A percentile compares a stretch with the other conserved stretches of the same genome.
phyloP scores from a whole-genome alignment of 768 basidiomycete genomes.

The Auricularia cornea region DNA sequence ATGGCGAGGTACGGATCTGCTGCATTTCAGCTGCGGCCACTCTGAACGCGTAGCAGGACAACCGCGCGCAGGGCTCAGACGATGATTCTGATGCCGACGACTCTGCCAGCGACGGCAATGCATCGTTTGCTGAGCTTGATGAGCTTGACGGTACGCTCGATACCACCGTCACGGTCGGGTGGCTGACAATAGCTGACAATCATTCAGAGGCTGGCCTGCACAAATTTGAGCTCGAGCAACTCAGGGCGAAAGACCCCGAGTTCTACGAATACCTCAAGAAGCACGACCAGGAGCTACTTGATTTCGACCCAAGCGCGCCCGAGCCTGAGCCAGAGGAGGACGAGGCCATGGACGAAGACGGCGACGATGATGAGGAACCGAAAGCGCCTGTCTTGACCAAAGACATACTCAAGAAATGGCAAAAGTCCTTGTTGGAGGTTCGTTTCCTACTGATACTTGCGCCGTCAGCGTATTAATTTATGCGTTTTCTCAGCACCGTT shows the following conservation, averaged over 20 bases:
- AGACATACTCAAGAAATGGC: slow-evolving; percentile 71
- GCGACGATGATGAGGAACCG: slow-evolving; percentile 36
- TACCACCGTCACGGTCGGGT: background rate
- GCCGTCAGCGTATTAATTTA: no score
- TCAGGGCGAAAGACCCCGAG: slow-evolving; percentile 96
- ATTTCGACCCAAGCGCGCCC: slow-evolving; percentile 49
- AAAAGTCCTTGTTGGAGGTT: slow-evolving; percentile 81
- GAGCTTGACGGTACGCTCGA: slow-evolving; percentile 53
- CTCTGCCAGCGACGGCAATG: slow-evolving; percentile 42
- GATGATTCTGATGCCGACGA: slow-evolving; percentile 14
- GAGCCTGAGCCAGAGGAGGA: slow-evolving; percentile 33
- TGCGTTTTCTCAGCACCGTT: slow-evolving; percentile 53
- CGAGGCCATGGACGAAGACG: slow-evolving; percentile 38
- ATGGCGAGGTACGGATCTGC: background rate
- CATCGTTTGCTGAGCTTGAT: slow-evolving; percentile 70
- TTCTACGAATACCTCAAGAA: slow-evolving; percentile 98
- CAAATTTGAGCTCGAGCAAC: slow-evolving; percentile 71
- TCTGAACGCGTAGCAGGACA: background rate
- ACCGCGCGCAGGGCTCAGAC: slow-evolving; percentile 12
- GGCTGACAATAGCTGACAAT: background rate
- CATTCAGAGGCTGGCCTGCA: slow-evolving; percentile 60
- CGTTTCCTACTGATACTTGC: slow-evolving; percentile 9
- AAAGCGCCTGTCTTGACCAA: slow-evolving; percentile 53
- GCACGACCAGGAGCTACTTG: slow-evolving; percentile 85
- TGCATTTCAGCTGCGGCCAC: slow-evolving; percentile 3